Evolutionary conservation across 2,329 filamentous ascomycete species (phyloP).

Genomic region (Beauveria brongniartii): DNA sequence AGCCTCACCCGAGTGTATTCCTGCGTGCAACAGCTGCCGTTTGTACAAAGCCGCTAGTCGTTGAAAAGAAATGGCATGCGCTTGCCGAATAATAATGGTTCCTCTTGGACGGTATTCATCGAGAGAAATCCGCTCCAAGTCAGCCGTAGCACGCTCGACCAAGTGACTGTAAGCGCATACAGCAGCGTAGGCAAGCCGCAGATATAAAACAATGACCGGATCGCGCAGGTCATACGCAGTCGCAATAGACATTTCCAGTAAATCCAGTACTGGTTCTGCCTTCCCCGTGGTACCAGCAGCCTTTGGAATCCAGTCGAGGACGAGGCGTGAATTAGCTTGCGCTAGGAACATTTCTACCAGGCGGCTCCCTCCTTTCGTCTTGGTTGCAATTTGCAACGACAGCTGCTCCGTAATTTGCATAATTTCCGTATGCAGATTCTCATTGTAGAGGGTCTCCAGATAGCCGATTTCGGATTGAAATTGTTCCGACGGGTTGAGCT

Average conservation of each 20-base stretch:
- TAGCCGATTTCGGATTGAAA: slow-evolving; percentile 32
- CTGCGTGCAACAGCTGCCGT: slow-evolving; percentile 23
- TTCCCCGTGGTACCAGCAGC: slow-evolving; percentile 28
- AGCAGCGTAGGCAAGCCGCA: slow-evolving; percentile 29
- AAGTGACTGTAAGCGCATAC: slow-evolving; percentile 28
- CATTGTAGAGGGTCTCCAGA: slow-evolving; percentile 27
- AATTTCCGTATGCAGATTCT: slow-evolving; percentile 28
- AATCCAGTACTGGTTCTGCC: slow-evolving; percentile 22
- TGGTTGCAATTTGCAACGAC: slow-evolving; percentile 19
- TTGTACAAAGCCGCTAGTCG: slow-evolving; percentile 31
- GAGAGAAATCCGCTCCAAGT: slow-evolving; percentile 29
- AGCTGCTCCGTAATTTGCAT: slow-evolving; percentile 28
- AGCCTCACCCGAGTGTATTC: slow-evolving; percentile 20
- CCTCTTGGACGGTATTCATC: slow-evolving; percentile 31
- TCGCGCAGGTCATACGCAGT: slow-evolving; percentile 27
- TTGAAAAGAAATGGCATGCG: slow-evolving; percentile 32
- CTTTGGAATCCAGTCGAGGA: slow-evolving; percentile 34
- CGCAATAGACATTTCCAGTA: slow-evolving; percentile 24
- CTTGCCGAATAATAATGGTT: slow-evolving; percentile 30
- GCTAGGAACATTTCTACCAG: slow-evolving; percentile 29
- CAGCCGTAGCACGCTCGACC: slow-evolving; percentile 25
- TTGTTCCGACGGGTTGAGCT: slow-evolving; percentile 22
- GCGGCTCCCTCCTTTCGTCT: slow-evolving; percentile 19
- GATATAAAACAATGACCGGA: slow-evolving; percentile 28
- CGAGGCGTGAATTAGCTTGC: slow-evolving; percentile 24